These are phyloP conservation scores for Boletus smithii DNA, from an alignment of 1,284 basidiomycete genomes.

Conservation along the genomic window DNA sequence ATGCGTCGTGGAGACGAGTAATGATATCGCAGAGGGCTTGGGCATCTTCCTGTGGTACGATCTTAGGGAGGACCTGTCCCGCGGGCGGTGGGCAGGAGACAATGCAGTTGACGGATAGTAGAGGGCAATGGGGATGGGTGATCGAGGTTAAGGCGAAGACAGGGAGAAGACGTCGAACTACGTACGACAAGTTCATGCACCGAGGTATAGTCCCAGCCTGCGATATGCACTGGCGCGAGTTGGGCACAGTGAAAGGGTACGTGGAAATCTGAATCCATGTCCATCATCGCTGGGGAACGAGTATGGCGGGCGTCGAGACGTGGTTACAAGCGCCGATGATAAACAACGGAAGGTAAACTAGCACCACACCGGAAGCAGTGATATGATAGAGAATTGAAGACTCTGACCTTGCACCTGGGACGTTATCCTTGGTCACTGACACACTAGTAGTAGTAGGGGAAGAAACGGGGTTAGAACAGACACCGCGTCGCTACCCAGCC, in stretches of 20 bases:
- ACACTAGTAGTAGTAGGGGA: no score
- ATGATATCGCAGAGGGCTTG: conserved; percentile 21
- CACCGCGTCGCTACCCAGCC: no score
- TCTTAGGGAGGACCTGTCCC: conserved; percentile 22
- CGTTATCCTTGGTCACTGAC: no score
- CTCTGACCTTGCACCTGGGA: no score
- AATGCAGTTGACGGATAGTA: neutral
- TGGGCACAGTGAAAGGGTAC: conserved; percentile 31
- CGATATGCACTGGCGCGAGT: conserved; percentile 27
- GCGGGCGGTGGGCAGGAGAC: neutral
- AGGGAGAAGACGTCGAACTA: neutral
- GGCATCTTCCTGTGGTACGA: conserved; percentile 23
- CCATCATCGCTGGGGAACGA: conserved; percentile 16
- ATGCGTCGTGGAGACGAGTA: conserved; percentile 17
- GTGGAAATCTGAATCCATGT: conserved; percentile 21
- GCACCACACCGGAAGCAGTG: neutral
- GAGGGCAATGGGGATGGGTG: conserved; percentile 2
- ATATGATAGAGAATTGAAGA: no score
- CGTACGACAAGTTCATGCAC: conserved; percentile 30
- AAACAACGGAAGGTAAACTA: neutral
- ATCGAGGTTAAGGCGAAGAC: conserved; percentile 8
- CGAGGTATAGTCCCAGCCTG: conserved; percentile 28
- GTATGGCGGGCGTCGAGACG: neutral
- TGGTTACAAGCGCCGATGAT: conserved; percentile 1
- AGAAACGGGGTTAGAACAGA: no score